phyloP scores from a whole-genome alignment of 2,329 filamentous ascomycete genomes.

The Cladosporium phlei region DNA sequence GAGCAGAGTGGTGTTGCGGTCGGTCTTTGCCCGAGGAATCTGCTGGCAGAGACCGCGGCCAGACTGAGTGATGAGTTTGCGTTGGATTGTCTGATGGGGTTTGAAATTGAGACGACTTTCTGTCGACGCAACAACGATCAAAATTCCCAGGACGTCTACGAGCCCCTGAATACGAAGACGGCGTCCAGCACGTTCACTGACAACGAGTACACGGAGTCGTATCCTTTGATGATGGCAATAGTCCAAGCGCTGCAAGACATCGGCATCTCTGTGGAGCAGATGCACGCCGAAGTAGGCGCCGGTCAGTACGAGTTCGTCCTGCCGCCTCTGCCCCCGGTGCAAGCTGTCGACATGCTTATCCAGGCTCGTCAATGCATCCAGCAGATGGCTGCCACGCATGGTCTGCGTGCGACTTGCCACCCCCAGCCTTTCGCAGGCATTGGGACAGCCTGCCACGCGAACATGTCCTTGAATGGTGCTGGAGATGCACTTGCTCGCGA shows the following conservation, averaged over 20 bases:
- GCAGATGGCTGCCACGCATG: conserved; percentile 57
- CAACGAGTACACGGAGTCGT: conserved; percentile 54
- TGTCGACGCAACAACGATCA: conserved; percentile 46
- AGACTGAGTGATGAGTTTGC: conserved; percentile 48
- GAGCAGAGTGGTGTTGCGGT: conserved; percentile 51
- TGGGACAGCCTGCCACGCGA: conserved; percentile 65
- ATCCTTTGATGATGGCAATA: conserved; percentile 62
- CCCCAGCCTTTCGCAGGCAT: conserved; percentile 61
- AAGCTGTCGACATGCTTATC: conserved; percentile 67
- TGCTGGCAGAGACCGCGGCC: conserved; percentile 45
- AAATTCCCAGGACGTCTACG: conserved; percentile 31
- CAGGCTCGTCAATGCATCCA: conserved; percentile 66
- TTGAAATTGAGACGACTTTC: conserved; percentile 77
- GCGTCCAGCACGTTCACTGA: conserved; percentile 65
- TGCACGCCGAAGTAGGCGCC: conserved; percentile 67
- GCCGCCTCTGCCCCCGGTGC: conserved; percentile 56
- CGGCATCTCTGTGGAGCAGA: conserved; percentile 64
- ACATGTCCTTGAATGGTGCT: conserved; percentile 69
- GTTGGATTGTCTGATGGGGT: conserved; percentile 64
- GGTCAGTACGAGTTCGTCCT: conserved; percentile 78
- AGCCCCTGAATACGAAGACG: conserved; percentile 58
- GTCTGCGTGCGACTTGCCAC: conserved; percentile 65
- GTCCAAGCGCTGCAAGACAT: conserved; percentile 55
- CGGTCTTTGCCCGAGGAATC: conserved; percentile 56
- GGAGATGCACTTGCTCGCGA: conserved; percentile 36